Conservation (phyloP, 768 basidiomycete genomes). For the Suillus discolor region DNA sequence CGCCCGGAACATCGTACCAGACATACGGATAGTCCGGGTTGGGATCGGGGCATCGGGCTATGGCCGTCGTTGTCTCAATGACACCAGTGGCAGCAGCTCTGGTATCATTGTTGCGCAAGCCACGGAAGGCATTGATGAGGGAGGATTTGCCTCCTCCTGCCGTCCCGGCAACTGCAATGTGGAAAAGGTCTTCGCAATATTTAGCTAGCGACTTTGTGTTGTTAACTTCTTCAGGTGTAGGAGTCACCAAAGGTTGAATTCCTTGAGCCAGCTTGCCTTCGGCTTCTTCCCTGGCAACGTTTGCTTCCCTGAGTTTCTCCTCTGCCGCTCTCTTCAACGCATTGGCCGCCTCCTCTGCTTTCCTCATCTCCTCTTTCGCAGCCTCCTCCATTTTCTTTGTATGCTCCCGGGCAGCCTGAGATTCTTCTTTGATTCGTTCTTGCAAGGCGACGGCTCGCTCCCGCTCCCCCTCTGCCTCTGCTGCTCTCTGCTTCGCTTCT, state of each 20-base stretch:
- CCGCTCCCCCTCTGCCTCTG: conserved; percentile 13
- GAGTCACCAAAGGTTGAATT: conserved; percentile 30
- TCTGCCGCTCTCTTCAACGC: conserved; percentile 13
- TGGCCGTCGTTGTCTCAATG: conserved; percentile 30
- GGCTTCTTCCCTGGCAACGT: background rate
- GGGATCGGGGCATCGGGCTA: conserved; percentile 24
- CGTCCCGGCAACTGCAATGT: conserved; percentile 36
- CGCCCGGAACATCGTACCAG: conserved; percentile 42
- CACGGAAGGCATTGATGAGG: conserved; percentile 38
- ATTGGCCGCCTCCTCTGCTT: conserved; percentile 15
- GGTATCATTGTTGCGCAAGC: conserved; percentile 22
- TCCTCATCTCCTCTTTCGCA: conserved; percentile 23
- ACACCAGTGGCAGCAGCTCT: conserved; percentile 33
- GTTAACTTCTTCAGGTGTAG: conserved; percentile 21
- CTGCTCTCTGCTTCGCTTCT: background rate
- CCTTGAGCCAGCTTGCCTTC: conserved; percentile 21
- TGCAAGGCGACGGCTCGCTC: conserved; percentile 9
- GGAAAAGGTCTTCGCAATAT: conserved; percentile 28
- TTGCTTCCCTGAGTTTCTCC: conserved; percentile 14
- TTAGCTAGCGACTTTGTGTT: conserved; percentile 20
- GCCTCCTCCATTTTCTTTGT: conserved; percentile 4
- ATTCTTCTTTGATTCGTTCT: conserved; percentile 10
- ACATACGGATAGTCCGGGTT: conserved; percentile 22
- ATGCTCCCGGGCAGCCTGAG: conserved; percentile 13
- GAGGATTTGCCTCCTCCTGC: conserved; percentile 40